Conservation (phyloP, 257 asterid species). For the Parsonsia alboflavescens region DNA sequence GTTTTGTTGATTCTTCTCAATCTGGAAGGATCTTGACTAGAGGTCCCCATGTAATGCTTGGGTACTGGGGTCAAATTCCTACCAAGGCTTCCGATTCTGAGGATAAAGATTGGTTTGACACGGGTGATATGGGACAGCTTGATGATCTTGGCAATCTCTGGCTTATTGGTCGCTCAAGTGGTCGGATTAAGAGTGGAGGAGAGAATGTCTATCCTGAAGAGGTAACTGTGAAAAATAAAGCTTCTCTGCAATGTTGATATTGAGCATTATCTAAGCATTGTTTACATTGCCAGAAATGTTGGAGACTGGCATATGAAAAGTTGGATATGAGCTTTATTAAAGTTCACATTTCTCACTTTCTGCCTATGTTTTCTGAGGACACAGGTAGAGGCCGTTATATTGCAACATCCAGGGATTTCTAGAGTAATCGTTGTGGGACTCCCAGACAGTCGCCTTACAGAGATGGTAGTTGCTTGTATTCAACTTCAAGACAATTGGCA, state of each 20-base stretch:
- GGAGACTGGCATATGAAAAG: background rate
- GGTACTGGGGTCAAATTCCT: slow-evolving; percentile 67
- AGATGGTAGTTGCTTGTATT: slow-evolving; percentile 69
- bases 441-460: slow-evolving; percentile 64
- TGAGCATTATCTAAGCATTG: background rate
- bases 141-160: slow-evolving; percentile 74
- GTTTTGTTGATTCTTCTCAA: slow-evolving; percentile 31
- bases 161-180: slow-evolving; percentile 81
- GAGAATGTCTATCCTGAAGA: slow-evolving; percentile 87
- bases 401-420: slow-evolving; percentile 69
- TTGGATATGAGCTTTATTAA: background rate
- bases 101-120: slow-evolving; percentile 63
- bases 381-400: slow-evolving; percentile 70
- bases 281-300: background rate
- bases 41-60: slow-evolving; percentile 86
- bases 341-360: background rate
- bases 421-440: slow-evolving; percentile 54
- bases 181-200: slow-evolving; percentile 87
- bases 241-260: background rate
- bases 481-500: slow-evolving; percentile 54
- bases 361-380: slow-evolving; percentile 6
- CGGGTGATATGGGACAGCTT: slow-evolving; percentile 76
- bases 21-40: slow-evolving; percentile 65
- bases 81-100: slow-evolving; percentile 21
- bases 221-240: slow-evolving; percentile 28